Percentiles rank a stretch among this genome's conserved stretches.
These are phyloP conservation scores for Podila epigama DNA, from an alignment of 192 early-diverging fungal species.

Conservation along the genomic window DNA sequence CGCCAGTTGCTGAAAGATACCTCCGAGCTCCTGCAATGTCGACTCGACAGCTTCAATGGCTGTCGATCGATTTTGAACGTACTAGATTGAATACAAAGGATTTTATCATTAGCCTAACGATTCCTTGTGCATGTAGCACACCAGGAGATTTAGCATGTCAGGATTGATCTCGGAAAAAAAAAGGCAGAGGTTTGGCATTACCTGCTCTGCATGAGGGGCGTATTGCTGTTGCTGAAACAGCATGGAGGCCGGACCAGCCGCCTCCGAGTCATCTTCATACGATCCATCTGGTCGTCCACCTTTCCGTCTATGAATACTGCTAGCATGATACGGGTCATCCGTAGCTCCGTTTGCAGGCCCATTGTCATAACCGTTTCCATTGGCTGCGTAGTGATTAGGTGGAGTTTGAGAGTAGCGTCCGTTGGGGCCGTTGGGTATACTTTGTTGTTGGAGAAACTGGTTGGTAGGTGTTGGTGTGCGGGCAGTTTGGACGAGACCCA, in stretches of 20 bases:
- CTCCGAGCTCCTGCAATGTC: slow-evolving; percentile 95
- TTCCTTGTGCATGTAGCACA: no score
- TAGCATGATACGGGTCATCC: slow-evolving; percentile 32
- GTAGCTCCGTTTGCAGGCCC: slow-evolving; percentile 8
- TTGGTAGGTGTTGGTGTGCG: slow-evolving; percentile 24
- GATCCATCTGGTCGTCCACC: slow-evolving; percentile 25
- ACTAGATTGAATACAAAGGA: no score
- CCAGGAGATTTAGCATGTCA: neutral
- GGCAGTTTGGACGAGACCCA: slow-evolving; percentile 39
- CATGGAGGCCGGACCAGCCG: slow-evolving; percentile 46
- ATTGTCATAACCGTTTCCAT: no score
- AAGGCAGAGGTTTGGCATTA: neutral
- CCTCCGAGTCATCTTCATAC: slow-evolving; percentile 38
- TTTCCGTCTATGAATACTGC: slow-evolving; percentile 41
- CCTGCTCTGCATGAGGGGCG: slow-evolving; percentile 30
- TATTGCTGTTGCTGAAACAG: slow-evolving; percentile 44
- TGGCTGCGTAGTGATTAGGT: slow-evolving; percentile 1
- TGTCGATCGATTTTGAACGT: slow-evolving; percentile 84
- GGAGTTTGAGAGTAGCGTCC: slow-evolving; percentile 16
- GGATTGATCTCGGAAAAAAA: no score
- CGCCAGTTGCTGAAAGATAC: slow-evolving; percentile 89
- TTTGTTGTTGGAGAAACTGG: slow-evolving; percentile 7
- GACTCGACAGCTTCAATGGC: slow-evolving; percentile 97
- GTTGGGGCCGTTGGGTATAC: slow-evolving; percentile 37
- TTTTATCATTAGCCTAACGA: no score